Percentiles rank a stretch among this genome's conserved stretches.
Conservation (phyloP, 345 rosid species). For the Eutrema yunnanense region DNA sequence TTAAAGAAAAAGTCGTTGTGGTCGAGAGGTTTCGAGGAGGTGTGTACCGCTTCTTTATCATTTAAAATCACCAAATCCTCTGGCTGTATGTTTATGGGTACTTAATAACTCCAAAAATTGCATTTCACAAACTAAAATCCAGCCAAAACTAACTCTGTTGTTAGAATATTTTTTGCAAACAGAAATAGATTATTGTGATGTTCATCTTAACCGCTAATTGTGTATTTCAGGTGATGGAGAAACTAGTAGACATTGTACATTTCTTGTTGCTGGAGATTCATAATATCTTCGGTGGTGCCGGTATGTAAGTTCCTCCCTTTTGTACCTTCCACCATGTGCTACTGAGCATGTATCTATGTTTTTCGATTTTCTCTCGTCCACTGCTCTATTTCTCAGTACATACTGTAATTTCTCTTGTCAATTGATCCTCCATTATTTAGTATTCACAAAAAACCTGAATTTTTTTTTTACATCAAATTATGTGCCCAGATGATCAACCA, state of each 20-base stretch:
- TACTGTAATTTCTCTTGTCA: not conserved
- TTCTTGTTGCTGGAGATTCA: conserved; percentile 82
- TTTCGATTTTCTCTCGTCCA: not conserved
- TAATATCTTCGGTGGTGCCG: conserved; percentile 56
- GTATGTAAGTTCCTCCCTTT: conserved; percentile 45
- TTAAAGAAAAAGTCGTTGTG: conserved; percentile 84
- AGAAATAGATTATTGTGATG: not conserved
- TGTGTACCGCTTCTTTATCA: conserved; percentile 21
- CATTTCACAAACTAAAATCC: not conserved
- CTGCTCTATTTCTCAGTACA: not conserved
- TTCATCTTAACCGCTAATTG: not conserved
- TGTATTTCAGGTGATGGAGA: conserved; percentile 75
- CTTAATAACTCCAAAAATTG: not conserved
- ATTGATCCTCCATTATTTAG: not conserved
- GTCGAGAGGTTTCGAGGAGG: conserved; percentile 92
- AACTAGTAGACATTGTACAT: conserved; percentile 89
- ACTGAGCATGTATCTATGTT: not conserved
- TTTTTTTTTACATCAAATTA: not conserved
- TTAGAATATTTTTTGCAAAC: not conserved
- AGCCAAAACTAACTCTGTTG: not conserved
- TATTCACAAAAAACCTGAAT: not conserved
- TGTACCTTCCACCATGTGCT: conserved; percentile 9
- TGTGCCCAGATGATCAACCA: conserved; percentile 27
- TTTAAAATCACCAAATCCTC: not conserved
- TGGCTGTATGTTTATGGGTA: not conserved